Base-by-base conservation (phyloP, 768 basidiomycete genomes). In the Termitomyces sp. region DNA sequence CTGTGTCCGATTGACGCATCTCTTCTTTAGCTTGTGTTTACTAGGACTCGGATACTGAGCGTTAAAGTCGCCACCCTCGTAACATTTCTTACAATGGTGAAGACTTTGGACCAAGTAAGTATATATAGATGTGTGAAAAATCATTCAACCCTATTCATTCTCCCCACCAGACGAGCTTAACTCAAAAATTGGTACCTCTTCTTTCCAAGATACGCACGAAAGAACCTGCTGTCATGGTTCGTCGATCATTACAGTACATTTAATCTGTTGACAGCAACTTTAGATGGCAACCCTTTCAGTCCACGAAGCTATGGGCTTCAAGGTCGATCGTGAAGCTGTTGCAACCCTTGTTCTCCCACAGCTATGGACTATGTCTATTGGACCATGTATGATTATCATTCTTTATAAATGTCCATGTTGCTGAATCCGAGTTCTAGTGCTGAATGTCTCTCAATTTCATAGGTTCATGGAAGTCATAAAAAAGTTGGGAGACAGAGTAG, bases 291-390 rank as follows among this genome's bases (percentile, higher is more conserved):
- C 93, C 0, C 74, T 94, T 43, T 82, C 81, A 21, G 93, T 98
- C 0, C 95, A 98, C 72, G 94, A 95, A 69, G 92, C 92, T 0
- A 98, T 97, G 95, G 94, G 95, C 9, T 80, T 85, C 62, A 97
- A 96, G 68, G 86, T 98, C 1, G 95, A 97, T 63, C 82, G 94
- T 48, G 93, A 95, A 70, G 92, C 94, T 10, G 90, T 94, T 11
- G 92, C 92, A 2, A 91, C 88, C 0, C 76, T 93, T 43, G 90
- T 96, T 31, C 75, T 96, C 12, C 93, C 93, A 9, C 93, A 96
- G 75, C 72, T 95, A 28, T 99, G 97, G 97, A 78, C 88, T 3
- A 98, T 99, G 94, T 94, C 91, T 3, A 96, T 98, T 75, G 95
- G 94, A 26, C 95, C 95, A 54, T 68, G 92, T 93, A 66, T 64